Percentiles rank a stretch among this genome's conserved stretches.
Conservation (phyloP, 1,284 basidiomycete species). For the Tilletia indica region DNA sequence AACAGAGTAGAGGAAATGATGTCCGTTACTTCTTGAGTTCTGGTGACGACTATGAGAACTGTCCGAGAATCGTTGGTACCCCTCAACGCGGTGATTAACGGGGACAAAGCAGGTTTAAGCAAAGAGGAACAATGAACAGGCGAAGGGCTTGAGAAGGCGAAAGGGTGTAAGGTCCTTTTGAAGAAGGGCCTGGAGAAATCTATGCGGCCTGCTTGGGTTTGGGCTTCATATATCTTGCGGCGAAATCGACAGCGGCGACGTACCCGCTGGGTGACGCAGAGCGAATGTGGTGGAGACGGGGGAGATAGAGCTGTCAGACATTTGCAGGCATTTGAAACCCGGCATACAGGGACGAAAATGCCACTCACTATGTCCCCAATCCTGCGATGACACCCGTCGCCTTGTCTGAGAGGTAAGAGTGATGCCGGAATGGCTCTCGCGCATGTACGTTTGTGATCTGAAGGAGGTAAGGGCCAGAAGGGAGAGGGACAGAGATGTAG, state of each 20-base stretch:
- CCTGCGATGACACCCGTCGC: slow-evolving; percentile 52
- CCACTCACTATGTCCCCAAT: slow-evolving; percentile 31
- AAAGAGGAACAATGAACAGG: background rate
- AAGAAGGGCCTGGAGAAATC: too few species aligned
- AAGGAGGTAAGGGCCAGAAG: background rate
- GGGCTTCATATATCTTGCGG: slow-evolving; percentile 17
- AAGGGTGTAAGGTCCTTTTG: background rate
- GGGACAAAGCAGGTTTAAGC: too few species aligned
- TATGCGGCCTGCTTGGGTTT: slow-evolving; percentile 1
- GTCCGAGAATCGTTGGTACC: too few species aligned
- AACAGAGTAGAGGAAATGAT: too few species aligned
- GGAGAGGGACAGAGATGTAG: background rate
- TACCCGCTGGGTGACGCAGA: background rate
- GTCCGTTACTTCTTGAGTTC: too few species aligned
- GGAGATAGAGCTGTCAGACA: too few species aligned
- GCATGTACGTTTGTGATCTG: slow-evolving; percentile 56
- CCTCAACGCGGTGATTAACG: too few species aligned
- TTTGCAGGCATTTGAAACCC: too few species aligned
- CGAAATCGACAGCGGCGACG: slow-evolving; percentile 11
- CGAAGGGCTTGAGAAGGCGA: background rate
- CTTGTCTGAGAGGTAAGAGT: slow-evolving; percentile 55
- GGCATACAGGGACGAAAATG: too few species aligned
- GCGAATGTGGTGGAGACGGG: background rate
- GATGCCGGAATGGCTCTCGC: slow-evolving; percentile 55
- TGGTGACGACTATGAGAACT: too few species aligned